phyloP scores from a whole-genome alignment of 257 asterid genomes.

The Agastache rugosa region DNA sequence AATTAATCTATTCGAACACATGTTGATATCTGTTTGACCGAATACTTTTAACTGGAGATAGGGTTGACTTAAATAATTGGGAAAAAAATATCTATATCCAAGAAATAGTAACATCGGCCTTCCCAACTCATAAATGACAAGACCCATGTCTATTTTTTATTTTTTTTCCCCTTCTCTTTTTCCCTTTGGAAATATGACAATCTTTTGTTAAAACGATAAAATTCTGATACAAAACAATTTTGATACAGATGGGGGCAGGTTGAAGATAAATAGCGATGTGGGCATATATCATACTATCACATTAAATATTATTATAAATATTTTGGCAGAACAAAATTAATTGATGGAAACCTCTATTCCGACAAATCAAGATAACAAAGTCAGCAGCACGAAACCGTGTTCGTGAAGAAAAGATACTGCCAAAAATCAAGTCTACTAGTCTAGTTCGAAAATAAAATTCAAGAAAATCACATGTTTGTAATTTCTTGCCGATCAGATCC shows the following conservation, averaged over 20 bases:
- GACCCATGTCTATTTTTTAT: background rate
- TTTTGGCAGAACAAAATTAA: background rate
- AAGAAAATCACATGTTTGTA: background rate
- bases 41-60: too few species aligned
- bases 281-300: background rate
- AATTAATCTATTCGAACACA: background rate
- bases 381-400: conserved; percentile 1
- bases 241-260: background rate
- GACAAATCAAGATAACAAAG: background rate
- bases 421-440: background rate
- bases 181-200: background rate
- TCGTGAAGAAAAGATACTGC: background rate
- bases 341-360: conserved; percentile 4
- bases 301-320: conserved; percentile 12
- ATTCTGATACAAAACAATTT: background rate
- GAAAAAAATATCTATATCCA: background rate
- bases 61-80: conserved; percentile 3
- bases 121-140: conserved; percentile 6
- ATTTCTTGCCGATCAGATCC: too few species aligned
- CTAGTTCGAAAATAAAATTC: background rate
- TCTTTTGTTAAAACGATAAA: too few species aligned
- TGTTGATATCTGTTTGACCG: background rate
- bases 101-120: conserved; percentile 12
- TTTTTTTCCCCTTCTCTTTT: background rate
- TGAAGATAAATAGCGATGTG: background rate